Conservation (phyloP, 2,329 filamentous ascomycete genomes). For the Didymella sp. region DNA sequence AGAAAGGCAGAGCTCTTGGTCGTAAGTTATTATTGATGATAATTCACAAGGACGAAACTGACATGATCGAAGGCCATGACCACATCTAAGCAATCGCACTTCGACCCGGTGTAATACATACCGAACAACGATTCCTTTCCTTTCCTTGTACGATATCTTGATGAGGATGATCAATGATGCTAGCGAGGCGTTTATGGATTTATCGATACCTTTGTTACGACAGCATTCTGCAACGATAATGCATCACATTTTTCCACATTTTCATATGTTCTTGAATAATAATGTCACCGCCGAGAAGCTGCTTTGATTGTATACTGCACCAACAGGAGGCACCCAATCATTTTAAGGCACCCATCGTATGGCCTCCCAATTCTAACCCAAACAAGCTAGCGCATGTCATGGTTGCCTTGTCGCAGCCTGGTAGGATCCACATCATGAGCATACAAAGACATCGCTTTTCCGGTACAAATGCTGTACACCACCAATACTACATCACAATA, state of each 20-base stretch:
- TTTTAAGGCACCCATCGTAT: background rate
- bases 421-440: background rate
- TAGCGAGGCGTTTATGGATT: background rate
- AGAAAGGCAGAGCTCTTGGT: slow-evolving; percentile 72
- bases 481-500: background rate
- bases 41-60: background rate
- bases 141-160: background rate
- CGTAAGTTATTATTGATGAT: slow-evolving; percentile 57
- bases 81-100: slow-evolving; percentile 6
- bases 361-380: background rate
- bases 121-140: background rate
- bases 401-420: background rate
- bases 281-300: background rate
- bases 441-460: background rate
- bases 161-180: background rate
- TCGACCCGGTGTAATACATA: too few species aligned
- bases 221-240: background rate
- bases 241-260: background rate
- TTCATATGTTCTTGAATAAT: background rate
- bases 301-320: background rate
- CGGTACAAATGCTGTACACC: too few species aligned
- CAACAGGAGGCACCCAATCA: background rate
- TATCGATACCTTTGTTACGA: background rate
- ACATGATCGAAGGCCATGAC: slow-evolving; percentile 16
- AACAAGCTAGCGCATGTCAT: background rate